Evolutionary conservation across 2,329 filamentous ascomycete genomes (phyloP), one percentile per base, ranked within the genome.

Genomic region (Sclerotinia trifoliorum): DNA sequence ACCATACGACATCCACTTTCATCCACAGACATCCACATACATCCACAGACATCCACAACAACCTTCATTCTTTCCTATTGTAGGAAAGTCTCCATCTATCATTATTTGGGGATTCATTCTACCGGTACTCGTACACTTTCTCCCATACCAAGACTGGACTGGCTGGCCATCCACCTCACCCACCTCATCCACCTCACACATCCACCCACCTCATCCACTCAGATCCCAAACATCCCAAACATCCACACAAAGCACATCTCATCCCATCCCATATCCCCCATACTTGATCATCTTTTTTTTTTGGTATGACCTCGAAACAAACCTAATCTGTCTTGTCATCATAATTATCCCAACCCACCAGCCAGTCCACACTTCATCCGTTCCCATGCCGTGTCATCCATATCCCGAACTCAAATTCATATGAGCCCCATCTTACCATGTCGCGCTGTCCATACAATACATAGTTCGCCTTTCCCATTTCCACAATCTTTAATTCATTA

Each of bases 381-480:
- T 63, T 64, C 51, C 62, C 51, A 64, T 66, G 57, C 57, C 68
- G 63, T 69, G 62, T 65, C 69, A 69, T 61, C 65, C 67, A 56
- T 48, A 55, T 66, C 58, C 64, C 68, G 52, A 65, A 67, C 58
- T 49, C 62, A 70, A 63, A 67, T 49, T 67, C 57, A 62, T 68
- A 71, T 42, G 69, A 73, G 70, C 72, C 73, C 56, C 71, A 65
- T 65, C 70, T 70, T 72, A 48, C 51, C 35, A 61, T 69, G 66
- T 68, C 46, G 67, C 57, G 67, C 68, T 67, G 58, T 51, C 65
- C 58, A 64, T 70, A 69, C 68, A 74, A 74, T 75, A 74, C 72
- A 70, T 73, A 75, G 73, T 72, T 73, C 72, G 71, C 63, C 54
- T 65, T 58, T 67, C 66, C 56, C 58, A 67, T 68, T 69, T 71